A percentile compares a stretch with the other conserved stretches of the same genome.
These are phyloP conservation scores for Syzygium grande DNA, from an alignment of 345 rosid genomes.

Conservation along the genomic window DNA sequence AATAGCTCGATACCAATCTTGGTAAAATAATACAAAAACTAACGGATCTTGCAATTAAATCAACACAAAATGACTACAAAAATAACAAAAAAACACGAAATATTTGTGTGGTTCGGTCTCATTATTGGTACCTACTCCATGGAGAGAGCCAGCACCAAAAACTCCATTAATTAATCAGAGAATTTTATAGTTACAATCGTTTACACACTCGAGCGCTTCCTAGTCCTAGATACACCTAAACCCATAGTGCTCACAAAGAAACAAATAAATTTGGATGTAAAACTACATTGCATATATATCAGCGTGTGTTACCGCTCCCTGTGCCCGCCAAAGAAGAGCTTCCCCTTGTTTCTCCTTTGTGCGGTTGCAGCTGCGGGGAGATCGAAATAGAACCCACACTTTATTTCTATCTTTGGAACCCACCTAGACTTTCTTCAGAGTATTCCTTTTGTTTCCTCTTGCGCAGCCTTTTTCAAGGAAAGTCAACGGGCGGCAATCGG, in stretches of 20 bases:
- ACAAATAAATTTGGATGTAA: neutral
- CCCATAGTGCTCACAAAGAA: rapidly evolving
- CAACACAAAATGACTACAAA: too few species aligned
- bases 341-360: neutral
- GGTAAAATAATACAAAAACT: too few species aligned
- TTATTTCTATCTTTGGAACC: neutral
- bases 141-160: neutral
- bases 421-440: neutral
- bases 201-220: too few species aligned
- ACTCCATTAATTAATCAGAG: neutral
- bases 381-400: neutral
- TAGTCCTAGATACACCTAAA: neutral
- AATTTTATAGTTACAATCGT: too few species aligned
- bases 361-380: neutral
- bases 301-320: rapidly evolving
- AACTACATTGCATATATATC: too few species aligned
- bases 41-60: too few species aligned
- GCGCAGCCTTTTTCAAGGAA: neutral
- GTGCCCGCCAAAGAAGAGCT: neutral
- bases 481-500: rapidly evolving
- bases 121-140: too few species aligned
- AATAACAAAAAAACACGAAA: too few species aligned
- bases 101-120: too few species aligned
- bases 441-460: neutral
- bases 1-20: too few species aligned